phyloP scores from a whole-genome alignment of 257 asterid genomes.

The Nicotiana otophora region DNA sequence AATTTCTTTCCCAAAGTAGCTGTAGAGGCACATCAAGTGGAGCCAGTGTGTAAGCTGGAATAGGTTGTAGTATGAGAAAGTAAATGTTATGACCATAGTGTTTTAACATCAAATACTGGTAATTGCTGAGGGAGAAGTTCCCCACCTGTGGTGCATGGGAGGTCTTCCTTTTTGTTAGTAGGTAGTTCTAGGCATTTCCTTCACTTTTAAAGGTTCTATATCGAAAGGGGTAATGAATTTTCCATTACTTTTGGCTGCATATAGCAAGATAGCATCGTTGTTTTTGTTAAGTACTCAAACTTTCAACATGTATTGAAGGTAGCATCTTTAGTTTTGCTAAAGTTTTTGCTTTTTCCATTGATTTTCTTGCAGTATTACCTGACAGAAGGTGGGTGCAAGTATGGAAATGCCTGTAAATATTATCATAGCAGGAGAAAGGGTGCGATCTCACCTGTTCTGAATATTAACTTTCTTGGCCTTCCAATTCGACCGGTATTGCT shows the following conservation, averaged over 20 bases:
- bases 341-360: background rate
- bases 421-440: conserved; percentile 40
- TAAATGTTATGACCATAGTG: background rate
- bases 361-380: conserved; percentile 59
- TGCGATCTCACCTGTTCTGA: conserved; percentile 28
- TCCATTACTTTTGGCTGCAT: background rate
- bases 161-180: background rate
- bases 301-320: background rate
- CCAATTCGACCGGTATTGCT: conserved; percentile 61
- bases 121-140: background rate
- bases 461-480: conserved; percentile 65
- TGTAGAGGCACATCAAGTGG: background rate
- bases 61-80: background rate
- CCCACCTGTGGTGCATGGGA: background rate
- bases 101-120: background rate
- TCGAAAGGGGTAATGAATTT: background rate
- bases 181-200: background rate
- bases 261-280: background rate
- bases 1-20: background rate
- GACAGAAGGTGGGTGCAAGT: conserved; percentile 69
- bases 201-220: background rate
- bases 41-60: background rate
- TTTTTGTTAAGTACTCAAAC: background rate
- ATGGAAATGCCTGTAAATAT: conserved; percentile 61
- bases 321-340: background rate